Conservation (phyloP, 306 rosid genomes). For the Ziziphus jujuba region DNA sequence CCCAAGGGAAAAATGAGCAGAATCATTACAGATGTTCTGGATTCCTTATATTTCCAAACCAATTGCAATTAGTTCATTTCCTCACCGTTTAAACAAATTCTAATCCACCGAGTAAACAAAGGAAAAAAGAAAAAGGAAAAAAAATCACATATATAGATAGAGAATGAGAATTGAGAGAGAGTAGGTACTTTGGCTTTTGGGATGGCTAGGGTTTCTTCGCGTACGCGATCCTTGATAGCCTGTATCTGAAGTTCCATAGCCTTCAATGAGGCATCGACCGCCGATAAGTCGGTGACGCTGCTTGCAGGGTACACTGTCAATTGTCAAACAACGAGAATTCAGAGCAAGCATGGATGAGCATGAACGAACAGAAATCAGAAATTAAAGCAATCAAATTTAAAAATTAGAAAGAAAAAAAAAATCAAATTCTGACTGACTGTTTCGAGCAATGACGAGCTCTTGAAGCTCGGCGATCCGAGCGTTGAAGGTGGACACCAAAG, state of each 20-base stretch:
- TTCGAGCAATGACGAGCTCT: constrained; percentile 82
- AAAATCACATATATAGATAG: constrained; percentile 1
- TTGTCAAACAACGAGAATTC: neutral
- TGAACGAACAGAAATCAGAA: neutral
- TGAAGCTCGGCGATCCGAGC: constrained; percentile 77
- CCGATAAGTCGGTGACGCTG: constrained; percentile 67
- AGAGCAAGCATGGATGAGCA: neutral
- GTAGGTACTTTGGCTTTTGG: constrained; percentile 76
- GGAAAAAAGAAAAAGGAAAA: neutral
- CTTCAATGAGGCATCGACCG: constrained; percentile 65
- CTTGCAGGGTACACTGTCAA: constrained; percentile 77
- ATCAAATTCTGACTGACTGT: constrained; percentile 42
- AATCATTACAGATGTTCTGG: neutral
- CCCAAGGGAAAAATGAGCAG: neutral
- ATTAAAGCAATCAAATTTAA: neutral
- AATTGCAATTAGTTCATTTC: neutral
- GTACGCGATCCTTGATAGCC: constrained; percentile 72
- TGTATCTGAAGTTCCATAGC: constrained; percentile 89
- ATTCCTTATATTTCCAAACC: neutral
- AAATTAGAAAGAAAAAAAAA: neutral
- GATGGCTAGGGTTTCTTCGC: constrained; percentile 77
- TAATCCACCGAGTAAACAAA: neutral
- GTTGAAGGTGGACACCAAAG: constrained; percentile 62
- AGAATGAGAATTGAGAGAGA: constrained; percentile 2
- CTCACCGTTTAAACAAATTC: constrained; percentile 1